A percentile compares a stretch with the other conserved stretches of the same genome.
Conservation (phyloP, 2,329 filamentous ascomycete genomes). For the Arthrobotrys pseudoclavata region DNA sequence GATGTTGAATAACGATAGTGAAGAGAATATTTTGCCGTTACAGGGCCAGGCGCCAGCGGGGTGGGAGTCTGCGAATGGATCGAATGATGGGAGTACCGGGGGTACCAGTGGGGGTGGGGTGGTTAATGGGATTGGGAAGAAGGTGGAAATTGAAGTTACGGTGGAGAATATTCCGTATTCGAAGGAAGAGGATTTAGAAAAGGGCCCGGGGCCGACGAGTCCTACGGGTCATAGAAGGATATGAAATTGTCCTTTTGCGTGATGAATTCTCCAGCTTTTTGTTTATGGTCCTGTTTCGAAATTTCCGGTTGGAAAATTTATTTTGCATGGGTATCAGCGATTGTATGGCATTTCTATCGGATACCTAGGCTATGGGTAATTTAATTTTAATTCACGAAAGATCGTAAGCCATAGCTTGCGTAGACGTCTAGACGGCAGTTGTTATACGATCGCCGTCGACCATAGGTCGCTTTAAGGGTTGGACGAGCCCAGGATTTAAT, state of each 20-base stretch:
- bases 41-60: constrained; percentile 9
- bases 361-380: constrained; percentile 3
- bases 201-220: constrained; percentile 11
- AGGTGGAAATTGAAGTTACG: constrained; percentile 49
- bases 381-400: constrained; percentile 26
- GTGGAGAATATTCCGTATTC: constrained; percentile 35
- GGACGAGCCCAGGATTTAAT: background rate
- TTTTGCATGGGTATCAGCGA: background rate
- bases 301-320: background rate
- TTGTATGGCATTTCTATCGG: constrained; percentile 1
- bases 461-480: too few species aligned
- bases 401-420: background rate
- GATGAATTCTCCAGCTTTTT: background rate
- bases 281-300: background rate
- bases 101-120: background rate
- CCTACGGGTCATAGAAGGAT: constrained; percentile 31
- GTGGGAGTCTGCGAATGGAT: constrained; percentile 33
- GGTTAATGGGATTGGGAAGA: constrained; percentile 46
- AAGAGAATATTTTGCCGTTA: constrained; percentile 51
- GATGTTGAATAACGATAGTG: constrained; percentile 44
- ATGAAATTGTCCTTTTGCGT: constrained; percentile 3
- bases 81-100: background rate
- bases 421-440: background rate
- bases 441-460: too few species aligned
- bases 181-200: constrained; percentile 35